A percentile compares a stretch with the other conserved stretches of the same genome.
Conservation (phyloP, 768 basidiomycete genomes). For the Lyophyllum atratum region DNA sequence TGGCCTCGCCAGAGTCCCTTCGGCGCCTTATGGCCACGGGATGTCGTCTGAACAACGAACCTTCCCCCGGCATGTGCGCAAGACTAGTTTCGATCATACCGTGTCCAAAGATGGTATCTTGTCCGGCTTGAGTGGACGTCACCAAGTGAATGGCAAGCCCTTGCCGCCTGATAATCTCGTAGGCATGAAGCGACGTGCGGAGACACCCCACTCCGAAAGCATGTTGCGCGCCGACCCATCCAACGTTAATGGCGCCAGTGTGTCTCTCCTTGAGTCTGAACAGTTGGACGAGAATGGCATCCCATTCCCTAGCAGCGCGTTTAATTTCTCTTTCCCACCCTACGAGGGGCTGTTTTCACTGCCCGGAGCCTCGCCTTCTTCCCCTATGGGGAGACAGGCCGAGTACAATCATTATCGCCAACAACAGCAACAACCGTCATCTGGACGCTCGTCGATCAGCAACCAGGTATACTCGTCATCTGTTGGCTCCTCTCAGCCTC, state of each 20-base stretch:
- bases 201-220: constrained; percentile 79
- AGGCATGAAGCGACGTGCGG: constrained; percentile 80
- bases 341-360: constrained; percentile 67
- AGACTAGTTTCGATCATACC: constrained; percentile 95
- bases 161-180: constrained; percentile 61
- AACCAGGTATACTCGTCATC: constrained; percentile 23
- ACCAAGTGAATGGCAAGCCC: constrained; percentile 82
- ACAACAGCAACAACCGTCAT: constrained; percentile 12
- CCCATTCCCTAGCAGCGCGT: constrained; percentile 67
- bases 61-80: constrained; percentile 86
- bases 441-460: constrained; percentile 23
- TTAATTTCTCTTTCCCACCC: constrained; percentile 73
- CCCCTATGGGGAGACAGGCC: constrained; percentile 19
- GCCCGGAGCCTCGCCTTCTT: constrained; percentile 31
- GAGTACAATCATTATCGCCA: constrained; percentile 17
- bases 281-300: constrained; percentile 37
- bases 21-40: constrained; percentile 38
- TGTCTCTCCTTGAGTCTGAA: constrained; percentile 25
- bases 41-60: constrained; percentile 43
- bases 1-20: constrained; percentile 48
- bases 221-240: constrained; percentile 80
- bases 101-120: constrained; percentile 69
- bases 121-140: constrained; percentile 61
- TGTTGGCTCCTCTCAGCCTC: constrained; percentile 25
- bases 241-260: constrained; percentile 40